A percentile compares a stretch with the other conserved stretches of the same genome.
Evolutionary conservation across 164 flowering plant species (phyloP).

Genomic region (Taxillus chinensis): DNA sequence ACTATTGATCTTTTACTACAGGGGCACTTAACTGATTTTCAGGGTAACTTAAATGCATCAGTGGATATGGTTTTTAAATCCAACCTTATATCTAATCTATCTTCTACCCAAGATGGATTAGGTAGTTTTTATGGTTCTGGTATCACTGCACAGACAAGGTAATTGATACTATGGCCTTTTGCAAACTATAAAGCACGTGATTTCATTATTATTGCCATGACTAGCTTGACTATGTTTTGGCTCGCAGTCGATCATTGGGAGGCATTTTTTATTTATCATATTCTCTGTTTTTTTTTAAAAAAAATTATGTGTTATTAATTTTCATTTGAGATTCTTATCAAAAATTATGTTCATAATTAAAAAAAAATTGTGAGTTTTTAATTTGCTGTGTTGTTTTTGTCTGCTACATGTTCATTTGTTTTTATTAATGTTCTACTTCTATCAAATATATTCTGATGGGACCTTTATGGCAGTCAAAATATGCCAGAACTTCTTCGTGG

Average conservation of each 20-base stretch:
- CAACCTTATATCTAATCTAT: conserved; percentile 8
- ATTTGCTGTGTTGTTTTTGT: too few relatives aligned
- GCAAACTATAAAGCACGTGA: background rate
- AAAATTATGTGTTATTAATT: too few relatives aligned
- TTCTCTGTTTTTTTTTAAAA: too few relatives aligned
- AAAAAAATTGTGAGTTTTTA: too few relatives aligned
- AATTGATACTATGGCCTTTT: conserved; percentile 2
- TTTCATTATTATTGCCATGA: background rate
- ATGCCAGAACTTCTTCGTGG: conserved; percentile 12
- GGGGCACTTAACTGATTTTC: conserved; percentile 14
- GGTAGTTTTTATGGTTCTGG: conserved; percentile 11
- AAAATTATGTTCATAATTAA: too few relatives aligned
- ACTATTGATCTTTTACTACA: conserved; percentile 3
- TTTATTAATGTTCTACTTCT: too few relatives aligned
- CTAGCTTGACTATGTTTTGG: background rate
- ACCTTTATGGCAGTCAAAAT: conserved; percentile 5
- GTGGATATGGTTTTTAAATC: conserved; percentile 12
- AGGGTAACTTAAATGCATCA: conserved; percentile 14
- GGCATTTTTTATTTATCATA: too few relatives aligned
- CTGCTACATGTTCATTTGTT: too few relatives aligned
- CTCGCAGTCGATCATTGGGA: too few relatives aligned
- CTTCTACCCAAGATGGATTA: conserved; percentile 9
- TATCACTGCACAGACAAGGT: conserved; percentile 19
- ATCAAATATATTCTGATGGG: too few relatives aligned
- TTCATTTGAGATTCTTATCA: too few relatives aligned